phyloP scores from a whole-genome alignment of 2,329 filamentous ascomycete genomes.

The Ophiocordyceps australis region DNA sequence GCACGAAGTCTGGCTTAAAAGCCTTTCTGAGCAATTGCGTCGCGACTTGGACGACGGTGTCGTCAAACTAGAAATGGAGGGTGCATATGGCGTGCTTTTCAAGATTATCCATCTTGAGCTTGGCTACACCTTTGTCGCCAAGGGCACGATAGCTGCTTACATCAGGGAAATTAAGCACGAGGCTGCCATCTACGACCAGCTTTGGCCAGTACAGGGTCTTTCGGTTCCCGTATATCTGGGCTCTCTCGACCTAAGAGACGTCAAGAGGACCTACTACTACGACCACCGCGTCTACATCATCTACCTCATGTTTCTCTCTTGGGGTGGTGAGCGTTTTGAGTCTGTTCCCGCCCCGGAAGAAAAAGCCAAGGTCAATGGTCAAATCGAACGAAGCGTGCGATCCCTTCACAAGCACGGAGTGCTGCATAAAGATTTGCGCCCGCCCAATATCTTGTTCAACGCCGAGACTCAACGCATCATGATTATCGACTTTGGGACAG shows the following conservation, averaged over 20 bases:
- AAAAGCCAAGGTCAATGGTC: neutral
- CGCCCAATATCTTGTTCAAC: slow-evolving; percentile 10
- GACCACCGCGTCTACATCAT: slow-evolving; percentile 12
- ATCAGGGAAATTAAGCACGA: slow-evolving; percentile 16
- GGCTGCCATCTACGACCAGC: slow-evolving; percentile 14
- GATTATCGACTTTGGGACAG: slow-evolving; percentile 15
- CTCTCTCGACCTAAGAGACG: slow-evolving; percentile 13
- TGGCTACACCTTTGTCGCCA: slow-evolving; percentile 23
- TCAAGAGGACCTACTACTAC: slow-evolving; percentile 15
- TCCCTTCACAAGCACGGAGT: slow-evolving; percentile 9
- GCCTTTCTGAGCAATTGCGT: slow-evolving; percentile 13
- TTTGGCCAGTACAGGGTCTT: slow-evolving; percentile 14
- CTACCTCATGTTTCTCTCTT: slow-evolving; percentile 7
- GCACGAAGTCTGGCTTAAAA: slow-evolving; percentile 8
- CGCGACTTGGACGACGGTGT: slow-evolving; percentile 12
- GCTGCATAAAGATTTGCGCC: slow-evolving; percentile 8
- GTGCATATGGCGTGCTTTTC: slow-evolving; percentile 20
- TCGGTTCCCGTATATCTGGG: slow-evolving; percentile 19
- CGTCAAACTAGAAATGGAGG: slow-evolving; percentile 8
- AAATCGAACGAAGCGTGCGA: slow-evolving; percentile 4
- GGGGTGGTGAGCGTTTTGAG: neutral
- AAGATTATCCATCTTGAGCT: slow-evolving; percentile 18
- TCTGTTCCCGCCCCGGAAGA: neutral
- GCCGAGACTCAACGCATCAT: slow-evolving; percentile 7
- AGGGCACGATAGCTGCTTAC: slow-evolving; percentile 16